Evolutionary conservation across 1,284 basidiomycete genomes (phyloP).

Genomic region (Athelia sp.): DNA sequence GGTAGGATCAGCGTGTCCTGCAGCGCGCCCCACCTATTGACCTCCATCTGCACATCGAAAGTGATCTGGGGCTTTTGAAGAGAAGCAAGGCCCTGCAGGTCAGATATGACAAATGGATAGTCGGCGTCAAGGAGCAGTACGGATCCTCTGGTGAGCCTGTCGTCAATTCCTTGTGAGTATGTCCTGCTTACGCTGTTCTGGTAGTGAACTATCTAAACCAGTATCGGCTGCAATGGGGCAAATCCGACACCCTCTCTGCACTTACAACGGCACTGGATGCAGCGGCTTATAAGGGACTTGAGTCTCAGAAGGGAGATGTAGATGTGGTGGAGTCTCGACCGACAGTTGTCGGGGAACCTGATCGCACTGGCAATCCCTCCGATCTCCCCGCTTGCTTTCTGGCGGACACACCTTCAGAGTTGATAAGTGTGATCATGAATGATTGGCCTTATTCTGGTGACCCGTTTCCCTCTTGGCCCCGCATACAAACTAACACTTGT

Average conservation of each 20-base stretch:
- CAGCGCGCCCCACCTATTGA: conserved; percentile 5
- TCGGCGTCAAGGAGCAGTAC: conserved; percentile 49
- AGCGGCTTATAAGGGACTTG: conserved; percentile 3
- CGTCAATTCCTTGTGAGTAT: not conserved
- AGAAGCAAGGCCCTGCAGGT: conserved; percentile 63
- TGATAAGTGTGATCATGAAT: conserved; percentile 71
- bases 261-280: conserved; percentile 40
- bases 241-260: conserved; percentile 54
- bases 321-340: not conserved
- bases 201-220: conserved; percentile 63
- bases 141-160: conserved; percentile 55
- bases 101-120: conserved; percentile 58
- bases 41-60: conserved; percentile 21
- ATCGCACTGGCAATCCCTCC: conserved; percentile 5
- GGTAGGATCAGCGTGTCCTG: conserved; percentile 33
- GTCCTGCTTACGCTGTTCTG: conserved; percentile 4
- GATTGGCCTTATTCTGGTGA: conserved; percentile 84
- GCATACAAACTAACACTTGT: not conserved
- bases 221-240: conserved; percentile 69
- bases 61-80: conserved; percentile 73
- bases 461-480: conserved; percentile 3
- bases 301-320: not conserved
- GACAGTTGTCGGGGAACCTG: not conserved
- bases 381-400: conserved; percentile 54
- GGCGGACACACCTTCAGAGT: conserved; percentile 48